Evolutionary conservation across 2,329 filamentous ascomycete genomes (phyloP).

Genomic region (Apiospora phragmitis): DNA sequence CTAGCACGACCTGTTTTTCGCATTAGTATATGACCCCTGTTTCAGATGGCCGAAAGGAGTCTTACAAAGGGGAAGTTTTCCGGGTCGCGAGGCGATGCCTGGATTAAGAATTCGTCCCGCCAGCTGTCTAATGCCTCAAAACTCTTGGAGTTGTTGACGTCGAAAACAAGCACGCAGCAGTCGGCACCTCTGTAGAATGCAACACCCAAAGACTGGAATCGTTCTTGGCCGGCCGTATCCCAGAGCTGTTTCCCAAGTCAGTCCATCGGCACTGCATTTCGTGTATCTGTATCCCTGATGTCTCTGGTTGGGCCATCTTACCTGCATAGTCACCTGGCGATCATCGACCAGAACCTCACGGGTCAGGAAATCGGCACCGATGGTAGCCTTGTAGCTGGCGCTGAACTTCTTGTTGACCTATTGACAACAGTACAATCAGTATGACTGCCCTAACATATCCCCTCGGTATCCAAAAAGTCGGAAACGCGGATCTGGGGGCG

Average conservation of each 20-base stretch:
- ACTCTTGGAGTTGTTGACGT: conserved; percentile 99
- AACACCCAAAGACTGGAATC: conserved; percentile 95
- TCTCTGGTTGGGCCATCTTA: conserved; percentile 36
- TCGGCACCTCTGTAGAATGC: conserved; percentile 97
- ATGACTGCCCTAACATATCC: not conserved
- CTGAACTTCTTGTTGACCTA: conserved; percentile 99
- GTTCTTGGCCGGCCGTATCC: conserved; percentile 96
- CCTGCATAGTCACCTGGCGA: conserved; percentile 97
- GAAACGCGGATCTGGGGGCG: not conserved
- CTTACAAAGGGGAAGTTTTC: conserved; percentile 97
- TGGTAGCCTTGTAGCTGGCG: conserved; percentile 98
- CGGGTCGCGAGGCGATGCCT: conserved; percentile 93
- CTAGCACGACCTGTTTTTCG: conserved; percentile 74
- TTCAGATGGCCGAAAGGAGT: not conserved
- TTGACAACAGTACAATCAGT: conserved; percentile 8
- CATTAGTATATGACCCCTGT: not conserved
- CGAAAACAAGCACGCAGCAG: conserved; percentile 96
- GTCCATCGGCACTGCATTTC: conserved; percentile 4
- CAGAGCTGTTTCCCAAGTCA: conserved; percentile 66
- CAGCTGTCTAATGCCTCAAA: conserved; percentile 98
- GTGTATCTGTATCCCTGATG: conserved; percentile 10
- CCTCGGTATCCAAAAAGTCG: not conserved
- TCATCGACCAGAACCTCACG: conserved; percentile 98
- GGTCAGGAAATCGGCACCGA: conserved; percentile 96
- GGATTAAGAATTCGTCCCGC: conserved; percentile 97